Evolutionary conservation across 805 yeast species (phyloP).

Genomic region (Myxozyma neotropica): DNA sequence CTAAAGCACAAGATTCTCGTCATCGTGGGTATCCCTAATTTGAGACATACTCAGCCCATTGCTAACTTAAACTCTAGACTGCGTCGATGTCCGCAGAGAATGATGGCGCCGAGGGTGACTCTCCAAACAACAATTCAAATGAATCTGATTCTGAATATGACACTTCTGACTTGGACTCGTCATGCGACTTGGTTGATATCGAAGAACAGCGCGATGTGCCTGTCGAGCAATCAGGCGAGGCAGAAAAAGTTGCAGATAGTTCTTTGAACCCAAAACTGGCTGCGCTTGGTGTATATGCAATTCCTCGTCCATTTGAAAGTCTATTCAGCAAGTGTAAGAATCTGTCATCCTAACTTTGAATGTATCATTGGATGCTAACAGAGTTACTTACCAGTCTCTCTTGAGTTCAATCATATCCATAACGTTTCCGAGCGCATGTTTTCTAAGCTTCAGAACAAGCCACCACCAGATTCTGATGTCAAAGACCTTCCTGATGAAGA

Average conservation of each 20-base stretch:
- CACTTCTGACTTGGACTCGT: background rate
- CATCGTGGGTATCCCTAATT: no score
- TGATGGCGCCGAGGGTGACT: no score
- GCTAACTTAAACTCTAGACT: no score
- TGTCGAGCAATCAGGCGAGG: no score
- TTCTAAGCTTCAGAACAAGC: conserved; percentile 12
- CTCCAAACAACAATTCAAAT: background rate
- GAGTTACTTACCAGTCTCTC: conserved; percentile 60
- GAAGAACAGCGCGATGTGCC: no score
- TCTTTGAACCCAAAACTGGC: conserved; percentile 7
- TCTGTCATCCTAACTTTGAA: no score
- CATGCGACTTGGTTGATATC: no score
- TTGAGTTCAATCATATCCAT: conserved; percentile 73
- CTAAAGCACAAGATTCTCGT: conserved; percentile 70
- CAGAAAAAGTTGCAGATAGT: conserved; percentile 9
- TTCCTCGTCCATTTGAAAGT: conserved; percentile 18
- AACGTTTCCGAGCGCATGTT: conserved; percentile 58
- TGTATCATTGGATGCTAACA: background rate
- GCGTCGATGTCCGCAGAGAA: no score
- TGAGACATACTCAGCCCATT: no score
- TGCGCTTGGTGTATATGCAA: conserved; percentile 11
- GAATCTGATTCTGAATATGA: background rate
- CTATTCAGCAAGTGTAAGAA: conserved; percentile 12
- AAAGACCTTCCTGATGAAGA: conserved; percentile 63
- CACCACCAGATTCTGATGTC: background rate